phyloP scores from a whole-genome alignment of 78 protist genomes.

The Trichosphaerium sp. region DNA sequence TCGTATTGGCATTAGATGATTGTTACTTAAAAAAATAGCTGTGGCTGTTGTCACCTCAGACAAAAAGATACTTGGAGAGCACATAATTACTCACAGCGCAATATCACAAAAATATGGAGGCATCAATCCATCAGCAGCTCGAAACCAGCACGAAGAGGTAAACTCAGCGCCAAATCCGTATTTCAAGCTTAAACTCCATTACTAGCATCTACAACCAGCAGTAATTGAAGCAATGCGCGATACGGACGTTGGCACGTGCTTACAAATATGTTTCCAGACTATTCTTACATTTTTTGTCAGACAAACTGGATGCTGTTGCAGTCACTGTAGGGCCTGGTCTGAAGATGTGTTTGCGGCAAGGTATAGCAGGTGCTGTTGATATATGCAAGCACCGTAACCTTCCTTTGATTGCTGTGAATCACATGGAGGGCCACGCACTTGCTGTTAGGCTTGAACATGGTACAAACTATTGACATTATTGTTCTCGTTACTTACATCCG shows the following conservation, averaged over 20 bases:
- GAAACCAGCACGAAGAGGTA: conserved; percentile 9
- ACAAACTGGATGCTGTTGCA: conserved; percentile 44
- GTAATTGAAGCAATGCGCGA: conserved; percentile 6
- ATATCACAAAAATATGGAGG: conserved; percentile 36
- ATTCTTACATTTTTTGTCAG: no score
- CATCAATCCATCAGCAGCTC: conserved; percentile 42
- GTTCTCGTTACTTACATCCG: no score
- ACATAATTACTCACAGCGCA: conserved; percentile 23
- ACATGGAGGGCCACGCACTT: conserved; percentile 56
- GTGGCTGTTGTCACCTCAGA: conserved; percentile 41
- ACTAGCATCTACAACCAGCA: conserved; percentile 7
- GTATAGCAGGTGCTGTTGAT: conserved; percentile 8
- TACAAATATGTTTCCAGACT: not conserved
- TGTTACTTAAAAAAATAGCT: no score
- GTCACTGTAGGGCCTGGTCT: conserved; percentile 67
- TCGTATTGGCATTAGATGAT: no score
- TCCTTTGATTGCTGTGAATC: conserved; percentile 47
- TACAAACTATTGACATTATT: no score
- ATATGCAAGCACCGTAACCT: not conserved
- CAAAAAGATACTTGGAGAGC: conserved; percentile 17
- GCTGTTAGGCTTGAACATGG: conserved; percentile 10
- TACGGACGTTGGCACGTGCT: not conserved
- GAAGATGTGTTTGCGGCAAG: conserved; percentile 30
- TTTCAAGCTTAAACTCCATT: not conserved
- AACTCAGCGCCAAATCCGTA: not conserved